Evolutionary conservation across 768 basidiomycete genomes (phyloP).

Genomic region (Hemileccinum impolitum): DNA sequence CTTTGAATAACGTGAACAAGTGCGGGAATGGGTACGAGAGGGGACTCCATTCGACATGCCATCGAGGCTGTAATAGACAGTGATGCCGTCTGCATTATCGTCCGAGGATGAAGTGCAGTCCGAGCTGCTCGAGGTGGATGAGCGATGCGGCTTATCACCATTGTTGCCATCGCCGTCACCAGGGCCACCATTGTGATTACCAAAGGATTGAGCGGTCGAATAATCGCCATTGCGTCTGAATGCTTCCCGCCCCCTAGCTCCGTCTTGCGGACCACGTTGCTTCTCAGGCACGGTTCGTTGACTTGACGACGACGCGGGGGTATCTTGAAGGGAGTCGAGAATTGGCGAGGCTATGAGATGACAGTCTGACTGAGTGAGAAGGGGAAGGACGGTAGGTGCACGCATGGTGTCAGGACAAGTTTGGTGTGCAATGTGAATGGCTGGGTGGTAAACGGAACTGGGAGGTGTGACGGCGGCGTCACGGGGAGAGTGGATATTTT

Average conservation of each 20-base stretch:
- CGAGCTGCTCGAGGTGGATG: conserved; percentile 33
- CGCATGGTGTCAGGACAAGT: conserved; percentile 39
- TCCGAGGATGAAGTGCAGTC: conserved; percentile 40
- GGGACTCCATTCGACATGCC: conserved; percentile 29
- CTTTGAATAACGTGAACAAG: conserved; percentile 19
- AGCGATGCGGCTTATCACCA: conserved; percentile 36
- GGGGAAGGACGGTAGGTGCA: not conserved
- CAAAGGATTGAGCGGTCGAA: conserved; percentile 18
- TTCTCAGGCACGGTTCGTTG: conserved; percentile 11
- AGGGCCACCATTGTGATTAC: conserved; percentile 30
- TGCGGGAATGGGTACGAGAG: conserved; percentile 22
- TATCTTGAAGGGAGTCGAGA: conserved; percentile 12
- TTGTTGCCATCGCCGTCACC: conserved; percentile 36
- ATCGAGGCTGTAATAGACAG: conserved; percentile 43
- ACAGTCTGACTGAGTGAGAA: not conserved
- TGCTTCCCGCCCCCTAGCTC: conserved; percentile 7
- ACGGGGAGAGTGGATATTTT: conserved; percentile 7
- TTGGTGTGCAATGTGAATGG: conserved; percentile 26
- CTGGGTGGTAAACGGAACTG: conserved; percentile 21
- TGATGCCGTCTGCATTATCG: conserved; percentile 41
- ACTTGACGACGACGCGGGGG: conserved; percentile 22
- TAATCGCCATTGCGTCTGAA: conserved; percentile 12
- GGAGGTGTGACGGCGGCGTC: conserved; percentile 15
- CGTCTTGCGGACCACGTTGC: conserved; percentile 14
- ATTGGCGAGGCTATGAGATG: not conserved